phyloP scores from a whole-genome alignment of 129 eudicot genomes.

The Rutidosis leptorrhynchoides region DNA sequence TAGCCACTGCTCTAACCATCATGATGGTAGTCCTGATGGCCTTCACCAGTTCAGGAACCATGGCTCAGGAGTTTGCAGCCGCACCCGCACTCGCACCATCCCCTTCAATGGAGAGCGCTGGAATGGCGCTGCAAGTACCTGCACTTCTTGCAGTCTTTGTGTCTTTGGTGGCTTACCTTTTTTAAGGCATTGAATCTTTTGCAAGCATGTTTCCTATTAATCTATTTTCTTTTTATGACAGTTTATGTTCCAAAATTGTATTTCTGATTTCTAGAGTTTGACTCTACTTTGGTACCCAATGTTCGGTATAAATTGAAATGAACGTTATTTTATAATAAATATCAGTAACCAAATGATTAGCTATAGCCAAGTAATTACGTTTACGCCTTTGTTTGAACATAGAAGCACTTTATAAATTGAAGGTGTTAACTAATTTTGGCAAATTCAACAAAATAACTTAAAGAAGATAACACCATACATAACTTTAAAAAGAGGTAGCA shows the following conservation, averaged over 20 bases:
- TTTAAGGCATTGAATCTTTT: conserved; percentile 15
- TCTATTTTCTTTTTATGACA: background rate
- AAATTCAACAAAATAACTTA: no score
- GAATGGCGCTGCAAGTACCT: conserved; percentile 32
- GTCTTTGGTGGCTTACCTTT: conserved; percentile 38
- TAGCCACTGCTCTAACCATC: conserved; percentile 29
- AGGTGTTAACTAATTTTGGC: no score
- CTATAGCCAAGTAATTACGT: no score
- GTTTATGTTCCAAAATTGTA: conserved; percentile 5
- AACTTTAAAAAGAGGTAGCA: background rate
- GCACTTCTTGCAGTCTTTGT: conserved; percentile 28
- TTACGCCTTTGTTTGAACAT: no score
- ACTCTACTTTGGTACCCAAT: background rate
- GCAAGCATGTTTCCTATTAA: background rate
- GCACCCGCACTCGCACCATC: conserved; percentile 50
- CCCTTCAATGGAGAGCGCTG: conserved; percentile 46
- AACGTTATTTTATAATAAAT: conserved; percentile 10
- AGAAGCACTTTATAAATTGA: no score
- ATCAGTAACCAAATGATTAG: no score
- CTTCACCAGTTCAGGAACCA: conserved; percentile 21
- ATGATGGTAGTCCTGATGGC: conserved; percentile 27
- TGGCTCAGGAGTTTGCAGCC: conserved; percentile 34
- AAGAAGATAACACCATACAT: background rate
- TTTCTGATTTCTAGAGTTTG: conserved; percentile 22
- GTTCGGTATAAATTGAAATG: conserved; percentile 9